These are phyloP conservation scores for Boletus fagicola DNA, from an alignment of 768 basidiomycete species.

Conservation along the genomic window DNA sequence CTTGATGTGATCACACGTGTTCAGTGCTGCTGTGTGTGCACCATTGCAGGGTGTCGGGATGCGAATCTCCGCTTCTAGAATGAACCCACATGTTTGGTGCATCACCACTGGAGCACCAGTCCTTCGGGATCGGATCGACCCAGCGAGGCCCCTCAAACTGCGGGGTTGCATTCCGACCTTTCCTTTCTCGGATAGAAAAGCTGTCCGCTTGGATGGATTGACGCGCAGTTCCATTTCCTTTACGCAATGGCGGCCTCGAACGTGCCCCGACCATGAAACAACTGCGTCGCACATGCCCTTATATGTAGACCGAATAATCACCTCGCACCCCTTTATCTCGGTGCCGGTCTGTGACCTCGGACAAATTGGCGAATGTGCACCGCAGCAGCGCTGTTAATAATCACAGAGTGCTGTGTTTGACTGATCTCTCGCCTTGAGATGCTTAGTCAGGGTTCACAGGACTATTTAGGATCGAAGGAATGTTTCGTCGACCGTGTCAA, in stretches of 20 bases:
- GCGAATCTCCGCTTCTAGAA: conserved; percentile 28
- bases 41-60: conserved; percentile 14
- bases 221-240: conserved; percentile 16
- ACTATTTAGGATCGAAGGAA: conserved; percentile 6
- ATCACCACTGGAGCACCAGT: conserved; percentile 8
- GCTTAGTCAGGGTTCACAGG: conserved; percentile 10
- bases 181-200: conserved; percentile 6
- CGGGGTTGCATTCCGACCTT: conserved; percentile 22
- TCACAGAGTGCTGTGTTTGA: conserved; percentile 13
- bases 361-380: conserved; percentile 7
- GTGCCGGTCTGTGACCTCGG: conserved; percentile 24
- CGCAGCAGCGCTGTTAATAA: conserved; percentile 19
- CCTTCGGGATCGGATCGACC: conserved; percentile 27
- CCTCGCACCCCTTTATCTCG: conserved; percentile 19
- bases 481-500: conserved; percentile 13
- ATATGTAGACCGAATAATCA: not conserved
- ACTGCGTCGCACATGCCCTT: conserved; percentile 7
- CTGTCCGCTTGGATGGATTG: conserved; percentile 19
- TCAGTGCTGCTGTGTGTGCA: conserved; percentile 14
- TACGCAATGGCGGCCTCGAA: conserved; percentile 19
- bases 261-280: conserved; percentile 4
- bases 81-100: conserved; percentile 16
- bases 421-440: conserved; percentile 10
- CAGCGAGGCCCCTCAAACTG: conserved; percentile 31
- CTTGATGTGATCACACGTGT: conserved; percentile 25